phyloP scores from a whole-genome alignment of 129 eudicot species.

The Dittrichia graveolens region DNA sequence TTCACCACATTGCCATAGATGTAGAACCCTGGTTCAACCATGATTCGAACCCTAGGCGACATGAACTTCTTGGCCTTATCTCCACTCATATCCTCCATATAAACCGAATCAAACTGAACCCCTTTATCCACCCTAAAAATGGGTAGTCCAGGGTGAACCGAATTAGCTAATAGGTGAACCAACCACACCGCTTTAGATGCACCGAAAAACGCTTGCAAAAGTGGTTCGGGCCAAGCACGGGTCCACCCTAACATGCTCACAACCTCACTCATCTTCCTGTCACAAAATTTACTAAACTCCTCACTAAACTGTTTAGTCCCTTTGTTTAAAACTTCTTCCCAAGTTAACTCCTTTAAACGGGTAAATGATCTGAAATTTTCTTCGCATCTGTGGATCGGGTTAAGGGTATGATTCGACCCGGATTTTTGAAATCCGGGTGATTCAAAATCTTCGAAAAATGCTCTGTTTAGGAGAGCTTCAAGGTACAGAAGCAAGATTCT shows the following conservation, averaged over 20 bases:
- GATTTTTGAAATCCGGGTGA: constrained; percentile 58
- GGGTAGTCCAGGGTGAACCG: constrained; percentile 80
- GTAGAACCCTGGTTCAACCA: constrained; percentile 96
- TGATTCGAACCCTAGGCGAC: constrained; percentile 65
- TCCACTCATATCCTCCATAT: constrained; percentile 96
- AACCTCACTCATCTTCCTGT: constrained; percentile 90
- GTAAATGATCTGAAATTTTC: constrained; percentile 56
- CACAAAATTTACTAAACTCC: constrained; percentile 89
- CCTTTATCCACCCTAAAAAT: constrained; percentile 83
- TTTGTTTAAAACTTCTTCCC: constrained; percentile 89
- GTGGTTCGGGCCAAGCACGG: constrained; percentile 92
- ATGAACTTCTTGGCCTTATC: constrained; percentile 65
- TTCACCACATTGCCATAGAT: constrained; percentile 89
- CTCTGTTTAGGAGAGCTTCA: constrained; percentile 68
- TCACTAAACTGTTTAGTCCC: constrained; percentile 90
- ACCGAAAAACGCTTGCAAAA: constrained; percentile 79
- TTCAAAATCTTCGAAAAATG: constrained; percentile 69
- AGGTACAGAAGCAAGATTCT: constrained; percentile 53
- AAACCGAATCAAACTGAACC: constrained; percentile 63
- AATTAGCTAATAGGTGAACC: constrained; percentile 85
- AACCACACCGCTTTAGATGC: constrained; percentile 90
- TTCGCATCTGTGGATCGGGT: constrained; percentile 75
- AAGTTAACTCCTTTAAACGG: constrained; percentile 55
- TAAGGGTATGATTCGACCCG: constrained; percentile 46
- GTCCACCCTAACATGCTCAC: constrained; percentile 91